Conservation (phyloP, 768 basidiomycete species). For the Naganishia vaughanmartiniae region DNA sequence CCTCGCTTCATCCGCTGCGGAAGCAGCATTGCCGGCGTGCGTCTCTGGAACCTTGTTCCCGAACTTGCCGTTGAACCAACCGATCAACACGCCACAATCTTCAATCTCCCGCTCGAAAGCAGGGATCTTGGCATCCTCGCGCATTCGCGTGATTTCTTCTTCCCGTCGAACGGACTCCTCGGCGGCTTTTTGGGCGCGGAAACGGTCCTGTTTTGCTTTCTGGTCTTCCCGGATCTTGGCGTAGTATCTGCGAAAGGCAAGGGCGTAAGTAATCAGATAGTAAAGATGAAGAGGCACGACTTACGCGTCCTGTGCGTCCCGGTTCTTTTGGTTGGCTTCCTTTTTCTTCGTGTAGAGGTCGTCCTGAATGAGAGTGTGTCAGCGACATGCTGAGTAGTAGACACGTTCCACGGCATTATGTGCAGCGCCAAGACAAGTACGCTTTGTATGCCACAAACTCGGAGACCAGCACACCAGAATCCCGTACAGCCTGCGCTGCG, state of each 20-base stretch:
- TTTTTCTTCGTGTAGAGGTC: conserved; percentile 72
- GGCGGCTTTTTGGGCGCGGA: conserved; percentile 74
- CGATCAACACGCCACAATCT: conserved; percentile 64
- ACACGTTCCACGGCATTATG: too few relatives aligned
- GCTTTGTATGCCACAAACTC: too few relatives aligned
- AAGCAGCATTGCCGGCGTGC: conserved; percentile 31
- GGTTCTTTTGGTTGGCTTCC: conserved; percentile 66
- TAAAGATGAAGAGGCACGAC: background rate
- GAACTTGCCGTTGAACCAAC: conserved; percentile 51
- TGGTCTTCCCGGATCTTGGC: conserved; percentile 52
- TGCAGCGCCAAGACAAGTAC: too few relatives aligned
- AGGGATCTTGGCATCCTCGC: conserved; percentile 84
- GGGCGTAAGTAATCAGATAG: background rate
- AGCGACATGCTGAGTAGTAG: background rate
- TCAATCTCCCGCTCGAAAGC: conserved; percentile 92
- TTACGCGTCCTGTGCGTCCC: conserved; percentile 78
- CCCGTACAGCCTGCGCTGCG: too few relatives aligned
- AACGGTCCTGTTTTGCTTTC: conserved; percentile 80
- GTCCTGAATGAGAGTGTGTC: conserved; percentile 55
- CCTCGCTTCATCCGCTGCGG: conserved; percentile 28
- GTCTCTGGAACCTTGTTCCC: conserved; percentile 47
- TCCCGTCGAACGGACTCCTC: conserved; percentile 70
- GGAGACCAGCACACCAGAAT: too few relatives aligned
- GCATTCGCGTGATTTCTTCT: conserved; percentile 73
- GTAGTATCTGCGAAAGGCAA: conserved; percentile 38